Conservation (phyloP, 345 rosid species). For the Diplotaxis tenuifolia region DNA sequence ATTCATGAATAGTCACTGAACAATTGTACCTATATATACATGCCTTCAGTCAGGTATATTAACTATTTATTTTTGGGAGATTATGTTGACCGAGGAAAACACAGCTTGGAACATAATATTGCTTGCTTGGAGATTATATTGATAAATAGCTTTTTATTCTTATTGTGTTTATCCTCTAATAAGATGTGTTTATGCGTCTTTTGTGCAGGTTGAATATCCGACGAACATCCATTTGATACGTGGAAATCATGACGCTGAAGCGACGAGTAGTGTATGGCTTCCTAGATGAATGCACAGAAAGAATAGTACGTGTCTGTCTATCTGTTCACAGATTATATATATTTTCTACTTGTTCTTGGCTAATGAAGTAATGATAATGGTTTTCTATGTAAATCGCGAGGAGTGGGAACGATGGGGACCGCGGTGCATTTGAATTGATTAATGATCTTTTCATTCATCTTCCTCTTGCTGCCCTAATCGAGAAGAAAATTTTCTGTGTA, state of each 20-base stretch:
- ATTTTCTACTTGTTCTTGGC: neutral
- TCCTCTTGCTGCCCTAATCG: constrained; percentile 87
- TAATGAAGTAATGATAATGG: neutral
- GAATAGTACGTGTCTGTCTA: constrained; percentile 46
- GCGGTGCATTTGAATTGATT: constrained; percentile 81
- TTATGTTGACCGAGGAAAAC: constrained; percentile 91
- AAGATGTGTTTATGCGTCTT: neutral
- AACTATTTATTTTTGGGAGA: constrained; percentile 95
- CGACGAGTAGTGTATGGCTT: constrained; percentile 75
- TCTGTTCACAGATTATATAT: neutral
- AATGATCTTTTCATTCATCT: constrained; percentile 75
- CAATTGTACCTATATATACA: neutral
- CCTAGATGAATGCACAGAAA: constrained; percentile 72
- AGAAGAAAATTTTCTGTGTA: constrained; percentile 79
- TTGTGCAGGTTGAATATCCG: constrained; percentile 75
- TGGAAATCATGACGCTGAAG: constrained; percentile 87
- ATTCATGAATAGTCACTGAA: neutral
- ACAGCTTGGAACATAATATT: constrained; percentile 83
- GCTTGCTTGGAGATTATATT: constrained; percentile 60
- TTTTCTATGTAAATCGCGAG: neutral
- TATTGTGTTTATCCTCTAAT: neutral
- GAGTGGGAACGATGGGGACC: constrained; percentile 67
- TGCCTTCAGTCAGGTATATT: constrained; percentile 62
- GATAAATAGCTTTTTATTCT: neutral
- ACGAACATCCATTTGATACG: constrained; percentile 80